A percentile compares a stretch with the other conserved stretches of the same genome.
phyloP scores from a whole-genome alignment of 768 basidiomycete genomes.

The Boletus tylopilopsis region DNA sequence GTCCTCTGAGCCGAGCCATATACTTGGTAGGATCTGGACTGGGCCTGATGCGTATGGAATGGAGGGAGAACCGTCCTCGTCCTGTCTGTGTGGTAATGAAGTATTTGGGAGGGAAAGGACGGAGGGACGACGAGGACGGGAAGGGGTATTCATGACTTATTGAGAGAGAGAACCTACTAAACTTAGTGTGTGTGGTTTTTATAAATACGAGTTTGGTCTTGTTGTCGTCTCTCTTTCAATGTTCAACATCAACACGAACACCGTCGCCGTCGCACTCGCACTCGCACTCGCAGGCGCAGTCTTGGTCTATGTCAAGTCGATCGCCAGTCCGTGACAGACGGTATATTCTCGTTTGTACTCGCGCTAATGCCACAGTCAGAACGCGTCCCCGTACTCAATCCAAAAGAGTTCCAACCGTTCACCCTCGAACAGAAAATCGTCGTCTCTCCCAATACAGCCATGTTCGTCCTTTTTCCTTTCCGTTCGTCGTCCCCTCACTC shows the following conservation, averaged over 20 bases:
- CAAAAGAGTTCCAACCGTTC: slow-evolving; percentile 78
- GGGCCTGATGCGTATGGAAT: slow-evolving; percentile 80
- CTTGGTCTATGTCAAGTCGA: slow-evolving; percentile 52
- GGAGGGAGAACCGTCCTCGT: slow-evolving; percentile 57
- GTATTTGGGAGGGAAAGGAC: slow-evolving; percentile 63
- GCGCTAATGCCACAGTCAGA: slow-evolving; percentile 39
- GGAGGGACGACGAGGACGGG: slow-evolving; percentile 61
- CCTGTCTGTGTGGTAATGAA: slow-evolving; percentile 55
- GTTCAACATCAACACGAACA: slow-evolving; percentile 24
- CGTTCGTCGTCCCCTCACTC: neutral
- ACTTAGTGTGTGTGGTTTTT: too few relatives aligned
- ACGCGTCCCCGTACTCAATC: slow-evolving; percentile 68
- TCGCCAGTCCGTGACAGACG: slow-evolving; percentile 42
- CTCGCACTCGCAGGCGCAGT: slow-evolving; percentile 47
- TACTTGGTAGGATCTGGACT: slow-evolving; percentile 75
- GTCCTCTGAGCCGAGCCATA: slow-evolving; percentile 92
- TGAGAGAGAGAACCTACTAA: slow-evolving; percentile 34
- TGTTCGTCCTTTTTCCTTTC: slow-evolving; percentile 47
- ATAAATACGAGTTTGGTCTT: too few relatives aligned
- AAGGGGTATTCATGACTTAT: slow-evolving; percentile 25
- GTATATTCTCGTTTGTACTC: too few relatives aligned
- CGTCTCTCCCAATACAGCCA: slow-evolving; percentile 93
- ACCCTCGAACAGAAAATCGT: slow-evolving; percentile 74
- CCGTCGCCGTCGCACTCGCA: slow-evolving; percentile 49
- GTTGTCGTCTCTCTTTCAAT: too few relatives aligned